Evolutionary conservation across 805 yeast species (phyloP), one percentile per base, ranked within the genome.

Genomic region (Wickerhamiella qilinensis): DNA sequence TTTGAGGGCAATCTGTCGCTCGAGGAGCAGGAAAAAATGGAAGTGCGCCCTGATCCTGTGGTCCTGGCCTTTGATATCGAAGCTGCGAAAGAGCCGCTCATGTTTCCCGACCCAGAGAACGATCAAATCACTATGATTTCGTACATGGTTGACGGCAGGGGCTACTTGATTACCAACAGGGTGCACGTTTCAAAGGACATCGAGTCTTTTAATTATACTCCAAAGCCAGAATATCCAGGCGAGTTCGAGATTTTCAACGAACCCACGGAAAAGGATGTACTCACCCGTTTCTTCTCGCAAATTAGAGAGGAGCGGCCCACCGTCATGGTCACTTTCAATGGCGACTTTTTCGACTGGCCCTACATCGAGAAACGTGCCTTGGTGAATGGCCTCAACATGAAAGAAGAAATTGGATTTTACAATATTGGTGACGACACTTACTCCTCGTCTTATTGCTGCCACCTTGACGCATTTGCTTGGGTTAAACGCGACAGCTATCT

Each of bases 261-360:
- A 56, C 67, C 71, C 0, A 78, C 82, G 53, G 99, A 91, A 59
- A 72, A 75, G 46, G 81, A 74, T 3, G 61, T 85, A 4, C 57
- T 91, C 24, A 63, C 68, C 38, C 63, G 82, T 41, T 91, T 93
- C 53, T 93, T 83, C 55, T 94, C 82, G 48, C 98, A 91, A 55
- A 71, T 91, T 19, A 64, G 85, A 45, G 97, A 91, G 32, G 80
- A 69, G 3, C 68, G 72, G 47, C 98, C 99, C 1, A 88, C 97
- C 0, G 94, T 91, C n/a, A 91, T 93, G 39, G 94, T 95, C 1
- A 91, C 98, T 0, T 91, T 83, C 52, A 91, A 91, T 60, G 99
- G 99, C 67, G 99, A 91, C 56, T 88, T 86, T 54, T 91, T 91
- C 60, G 99, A 91, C 65, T 91, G 98, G 97, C 99, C 99, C 1